Conservation (phyloP, 257 asterid genomes). For the Phtheirospermum japonicum region DNA sequence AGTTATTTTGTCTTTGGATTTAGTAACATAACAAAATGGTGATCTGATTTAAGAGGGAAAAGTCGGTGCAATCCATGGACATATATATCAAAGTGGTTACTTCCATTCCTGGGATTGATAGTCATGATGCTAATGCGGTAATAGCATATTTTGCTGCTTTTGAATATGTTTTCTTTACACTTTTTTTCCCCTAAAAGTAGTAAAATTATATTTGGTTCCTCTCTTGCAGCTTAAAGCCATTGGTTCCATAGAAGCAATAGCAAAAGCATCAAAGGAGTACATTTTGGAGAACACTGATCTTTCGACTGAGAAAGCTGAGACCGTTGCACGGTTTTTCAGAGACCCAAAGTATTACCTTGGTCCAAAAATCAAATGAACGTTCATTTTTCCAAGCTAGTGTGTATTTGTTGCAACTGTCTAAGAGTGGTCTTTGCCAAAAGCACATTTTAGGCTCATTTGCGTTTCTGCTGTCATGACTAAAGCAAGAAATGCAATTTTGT, state of each 20-base stretch:
- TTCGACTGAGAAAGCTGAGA: slow-evolving; percentile 83
- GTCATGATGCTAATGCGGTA: slow-evolving; percentile 85
- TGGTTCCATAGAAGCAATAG: slow-evolving; percentile 93
- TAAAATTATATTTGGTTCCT: slow-evolving; percentile 8
- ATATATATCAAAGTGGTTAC: slow-evolving; percentile 73
- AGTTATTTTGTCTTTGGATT: background rate
- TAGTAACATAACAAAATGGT: slow-evolving; percentile 22
- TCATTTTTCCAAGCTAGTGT: background rate
- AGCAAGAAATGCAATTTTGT: slow-evolving; percentile 6
- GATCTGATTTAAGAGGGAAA: slow-evolving; percentile 58
- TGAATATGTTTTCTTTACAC: background rate
- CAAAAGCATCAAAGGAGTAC: slow-evolving; percentile 77
- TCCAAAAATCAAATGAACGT: slow-evolving; percentile 53
- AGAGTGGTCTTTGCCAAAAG: background rate
- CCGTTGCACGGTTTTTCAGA: slow-evolving; percentile 69
- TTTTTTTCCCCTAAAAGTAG: background rate
- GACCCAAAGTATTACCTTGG: slow-evolving; percentile 77
- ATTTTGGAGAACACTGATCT: slow-evolving; percentile 84
- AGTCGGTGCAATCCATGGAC: slow-evolving; percentile 67
- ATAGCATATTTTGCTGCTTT: slow-evolving; percentile 18
- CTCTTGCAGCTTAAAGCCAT: slow-evolving; percentile 74
- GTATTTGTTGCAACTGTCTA: background rate
- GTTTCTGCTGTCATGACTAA: background rate
- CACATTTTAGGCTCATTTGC: slow-evolving; percentile 10
- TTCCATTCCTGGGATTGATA: slow-evolving; percentile 86